Evolutionary conservation across 495 filamentous ascomycete species (phyloP).

Genomic region (Trypethelium eluteriae): DNA sequence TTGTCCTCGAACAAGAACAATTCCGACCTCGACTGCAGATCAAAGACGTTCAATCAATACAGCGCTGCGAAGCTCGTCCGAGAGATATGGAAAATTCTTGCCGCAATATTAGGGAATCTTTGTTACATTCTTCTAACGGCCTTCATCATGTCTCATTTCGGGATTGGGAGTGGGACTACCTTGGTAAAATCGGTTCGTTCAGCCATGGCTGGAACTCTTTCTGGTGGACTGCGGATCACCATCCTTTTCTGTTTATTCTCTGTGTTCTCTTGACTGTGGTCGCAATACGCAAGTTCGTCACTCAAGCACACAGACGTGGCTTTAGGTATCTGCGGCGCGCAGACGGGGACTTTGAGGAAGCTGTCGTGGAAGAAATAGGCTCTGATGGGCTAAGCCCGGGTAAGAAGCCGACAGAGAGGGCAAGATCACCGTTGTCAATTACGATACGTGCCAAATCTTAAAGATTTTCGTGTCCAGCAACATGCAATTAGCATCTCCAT

Average conservation of each 20-base stretch:
- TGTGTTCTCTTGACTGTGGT: background rate
- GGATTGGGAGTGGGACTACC: constrained; percentile 5
- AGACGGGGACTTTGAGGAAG: background rate
- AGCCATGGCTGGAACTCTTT: background rate
- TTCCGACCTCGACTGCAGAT: constrained; percentile 1
- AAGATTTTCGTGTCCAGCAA: background rate
- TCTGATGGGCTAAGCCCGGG: too few relatives aligned
- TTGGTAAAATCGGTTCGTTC: background rate
- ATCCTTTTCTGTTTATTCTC: constrained; percentile 1
- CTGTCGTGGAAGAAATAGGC: background rate
- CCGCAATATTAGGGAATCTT: background rate
- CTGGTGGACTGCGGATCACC: background rate
- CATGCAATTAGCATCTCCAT: background rate
- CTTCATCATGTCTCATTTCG: background rate
- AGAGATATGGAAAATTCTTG: background rate
- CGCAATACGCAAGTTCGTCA: background rate
- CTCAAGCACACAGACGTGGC: background rate
- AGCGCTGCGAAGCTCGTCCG: background rate
- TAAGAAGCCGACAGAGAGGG: background rate
- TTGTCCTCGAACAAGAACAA: background rate
- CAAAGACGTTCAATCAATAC: background rate
- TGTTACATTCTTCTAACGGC: background rate
- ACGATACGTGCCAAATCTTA: background rate
- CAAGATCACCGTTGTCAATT: background rate
- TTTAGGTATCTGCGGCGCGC: constrained; percentile 1